Base-by-base conservation (phyloP, 2,329 filamentous ascomycete species). In the Fonsecaea erecta region DNA sequence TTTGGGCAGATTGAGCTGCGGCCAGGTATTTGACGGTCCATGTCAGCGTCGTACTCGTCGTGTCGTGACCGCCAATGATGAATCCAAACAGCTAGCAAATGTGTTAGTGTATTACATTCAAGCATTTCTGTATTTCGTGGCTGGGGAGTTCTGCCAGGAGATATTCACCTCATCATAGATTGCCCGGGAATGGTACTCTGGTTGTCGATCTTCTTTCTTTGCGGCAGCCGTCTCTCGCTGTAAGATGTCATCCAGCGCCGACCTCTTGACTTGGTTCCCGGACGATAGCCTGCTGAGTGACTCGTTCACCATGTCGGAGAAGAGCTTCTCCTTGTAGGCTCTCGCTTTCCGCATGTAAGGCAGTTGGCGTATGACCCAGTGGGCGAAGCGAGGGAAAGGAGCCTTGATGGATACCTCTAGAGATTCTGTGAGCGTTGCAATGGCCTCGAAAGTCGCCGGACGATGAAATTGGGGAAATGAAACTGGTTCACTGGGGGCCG, bases 41-140 rank as follows among this genome's bases (percentile, higher is more conserved):
- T 35, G 68, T 66, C 0, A 82, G 68, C 0, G 78, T 78, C 7
- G 77, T 80, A 11, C 77, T 74, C 0, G 78, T 81, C 0, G 81
- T 82, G 54, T 83, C 80, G 63, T 82, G 78, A n/a, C 80, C 82
- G 54, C 78, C 77, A n/a, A 78, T 64, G 1, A 77, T 65, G 63
- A 77, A 76, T 2, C 73, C 75, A 40, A 75, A 76, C 1, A 77
- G 63, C 68, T 78, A 70, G 48, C 71, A 21, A 28, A 37, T 12
- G 12, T 7, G 26, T 52, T 14, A 60, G 57, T 34, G 43, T 24
- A 24, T 46, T 14, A 24, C 5, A 14, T 18, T 46, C 40, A n/a
- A 1, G 3, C 21, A 46, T 21, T 3, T 18, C n/a, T 9, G 40
- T n/a, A 2, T 9, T 4, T 32, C 9, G 3, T 11, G 66, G 16